Evolutionary conservation across 305 asterid species (phyloP).

Genomic region (Fraxinus greggii): DNA sequence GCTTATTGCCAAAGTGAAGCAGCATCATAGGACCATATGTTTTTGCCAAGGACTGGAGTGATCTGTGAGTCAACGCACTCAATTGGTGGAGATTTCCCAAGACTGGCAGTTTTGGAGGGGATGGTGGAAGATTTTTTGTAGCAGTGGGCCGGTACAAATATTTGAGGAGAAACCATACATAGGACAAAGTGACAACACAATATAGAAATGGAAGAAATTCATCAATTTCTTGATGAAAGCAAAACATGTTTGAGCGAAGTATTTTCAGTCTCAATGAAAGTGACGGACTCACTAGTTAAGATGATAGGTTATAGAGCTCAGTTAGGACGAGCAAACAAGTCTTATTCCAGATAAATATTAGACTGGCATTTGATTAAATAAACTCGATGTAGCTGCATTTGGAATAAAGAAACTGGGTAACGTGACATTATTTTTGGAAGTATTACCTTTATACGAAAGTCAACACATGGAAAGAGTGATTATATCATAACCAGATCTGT

Average conservation of each 20-base stretch:
- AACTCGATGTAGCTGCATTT: not conserved
- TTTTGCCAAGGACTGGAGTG: conserved; percentile 14
- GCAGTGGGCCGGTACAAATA: not conserved
- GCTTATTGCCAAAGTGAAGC: conserved; percentile 12
- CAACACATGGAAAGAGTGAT: not conserved
- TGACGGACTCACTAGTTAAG: not conserved
- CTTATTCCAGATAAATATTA: not conserved
- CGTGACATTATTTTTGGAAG: not conserved
- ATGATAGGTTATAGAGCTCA: not conserved
- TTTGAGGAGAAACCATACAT: not conserved
- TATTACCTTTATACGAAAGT: not conserved
- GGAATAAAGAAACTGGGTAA: not conserved
- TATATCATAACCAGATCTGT: not conserved
- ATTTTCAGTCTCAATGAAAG: not conserved
- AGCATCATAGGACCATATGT: conserved; percentile 15
- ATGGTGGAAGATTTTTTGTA: conserved; percentile 1
- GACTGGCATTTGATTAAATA: not conserved
- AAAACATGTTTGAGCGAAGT: not conserved
- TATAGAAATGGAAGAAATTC: not conserved
- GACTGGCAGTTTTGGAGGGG: conserved; percentile 14
- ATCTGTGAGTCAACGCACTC: not conserved
- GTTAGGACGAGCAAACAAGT: not conserved
- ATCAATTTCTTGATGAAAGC: not conserved
- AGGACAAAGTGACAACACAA: not conserved
- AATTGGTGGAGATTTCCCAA: conserved; percentile 14